Evolutionary conservation across 2,329 filamentous ascomycete genomes (phyloP).

Genomic region (Fusarium austroafricanum): DNA sequence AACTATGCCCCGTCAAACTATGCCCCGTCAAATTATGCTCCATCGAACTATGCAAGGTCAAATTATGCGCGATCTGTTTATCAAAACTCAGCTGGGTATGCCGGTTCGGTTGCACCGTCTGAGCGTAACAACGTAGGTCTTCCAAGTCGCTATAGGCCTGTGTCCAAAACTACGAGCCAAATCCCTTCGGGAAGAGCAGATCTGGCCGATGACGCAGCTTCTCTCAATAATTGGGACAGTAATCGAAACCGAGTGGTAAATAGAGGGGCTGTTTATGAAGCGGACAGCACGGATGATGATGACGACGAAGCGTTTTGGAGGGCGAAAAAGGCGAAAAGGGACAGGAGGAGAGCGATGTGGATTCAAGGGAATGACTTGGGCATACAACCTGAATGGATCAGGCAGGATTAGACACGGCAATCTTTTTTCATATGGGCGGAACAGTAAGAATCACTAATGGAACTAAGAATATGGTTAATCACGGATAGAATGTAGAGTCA

Average conservation of each 20-base stretch:
- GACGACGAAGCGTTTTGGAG: conserved; percentile 28
- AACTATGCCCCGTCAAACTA: conserved; percentile 6
- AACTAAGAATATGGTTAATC: not conserved
- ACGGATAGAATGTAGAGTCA: not conserved
- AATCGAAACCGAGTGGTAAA: not conserved
- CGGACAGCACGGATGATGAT: conserved; percentile 13
- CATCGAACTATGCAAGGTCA: not conserved
- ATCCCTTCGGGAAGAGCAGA: not conserved
- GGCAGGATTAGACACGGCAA: not conserved
- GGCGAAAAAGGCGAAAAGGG: conserved; percentile 21
- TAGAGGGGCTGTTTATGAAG: not conserved
- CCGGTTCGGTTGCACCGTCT: conserved; percentile 24
- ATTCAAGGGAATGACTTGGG: conserved; percentile 17
- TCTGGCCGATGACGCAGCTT: not conserved
- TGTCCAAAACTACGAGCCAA: conserved; percentile 15
- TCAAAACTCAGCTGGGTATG: conserved; percentile 4
- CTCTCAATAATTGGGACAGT: not conserved
- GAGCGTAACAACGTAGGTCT: conserved; percentile 33
- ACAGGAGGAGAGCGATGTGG: conserved; percentile 28
- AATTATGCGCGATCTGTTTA: conserved; percentile 17
- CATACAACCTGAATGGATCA: conserved; percentile 13
- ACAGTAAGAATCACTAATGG: not conserved
- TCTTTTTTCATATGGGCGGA: not conserved
- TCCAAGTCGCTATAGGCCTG: conserved; percentile 32
- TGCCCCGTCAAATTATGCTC: not conserved